Evolutionary conservation across 192 early-diverging fungal genomes (phyloP).

Genomic region (Pilaira anomala): DNA sequence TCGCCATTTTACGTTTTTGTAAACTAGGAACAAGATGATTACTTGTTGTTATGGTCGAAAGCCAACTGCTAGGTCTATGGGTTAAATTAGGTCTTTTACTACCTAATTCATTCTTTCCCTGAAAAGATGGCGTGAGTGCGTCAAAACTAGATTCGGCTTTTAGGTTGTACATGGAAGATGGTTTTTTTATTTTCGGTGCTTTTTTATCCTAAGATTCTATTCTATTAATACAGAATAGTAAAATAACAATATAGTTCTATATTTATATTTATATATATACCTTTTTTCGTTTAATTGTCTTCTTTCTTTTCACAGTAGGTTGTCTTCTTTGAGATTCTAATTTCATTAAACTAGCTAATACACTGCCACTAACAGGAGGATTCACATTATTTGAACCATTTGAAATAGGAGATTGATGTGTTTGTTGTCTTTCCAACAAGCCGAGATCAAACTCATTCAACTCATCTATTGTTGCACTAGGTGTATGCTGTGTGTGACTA

Average conservation of each 20-base stretch:
- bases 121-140: background rate
- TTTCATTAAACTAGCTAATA: slow-evolving; percentile 31
- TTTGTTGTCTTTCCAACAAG: background rate
- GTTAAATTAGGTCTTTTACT: background rate
- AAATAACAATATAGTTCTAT: too few relatives aligned
- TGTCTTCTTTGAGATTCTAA: slow-evolving; percentile 26
- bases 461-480: background rate
- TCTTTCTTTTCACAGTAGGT: background rate
- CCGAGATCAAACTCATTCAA: background rate
- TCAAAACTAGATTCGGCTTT: slow-evolving; percentile 7
- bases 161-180: slow-evolving; percentile 14
- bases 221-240: too few relatives aligned
- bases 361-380: slow-evolving; percentile 21
- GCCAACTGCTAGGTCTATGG: slow-evolving; percentile 30
- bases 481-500: background rate
- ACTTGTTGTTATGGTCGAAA: slow-evolving; percentile 16
- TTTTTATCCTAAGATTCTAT: too few relatives aligned
- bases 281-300: slow-evolving; percentile 11
- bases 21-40: slow-evolving; percentile 30
- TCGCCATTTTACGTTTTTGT: slow-evolving; percentile 19
- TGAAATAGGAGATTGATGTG: background rate
- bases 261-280: background rate
- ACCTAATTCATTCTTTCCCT: too few relatives aligned
- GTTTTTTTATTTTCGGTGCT: slow-evolving; percentile 12
- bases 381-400: too few relatives aligned